Percentiles rank a stretch among this genome's conserved stretches.
These are phyloP conservation scores for Solanum aculeatissimum DNA, from an alignment of 305 asterid genomes.

Conservation along the genomic window DNA sequence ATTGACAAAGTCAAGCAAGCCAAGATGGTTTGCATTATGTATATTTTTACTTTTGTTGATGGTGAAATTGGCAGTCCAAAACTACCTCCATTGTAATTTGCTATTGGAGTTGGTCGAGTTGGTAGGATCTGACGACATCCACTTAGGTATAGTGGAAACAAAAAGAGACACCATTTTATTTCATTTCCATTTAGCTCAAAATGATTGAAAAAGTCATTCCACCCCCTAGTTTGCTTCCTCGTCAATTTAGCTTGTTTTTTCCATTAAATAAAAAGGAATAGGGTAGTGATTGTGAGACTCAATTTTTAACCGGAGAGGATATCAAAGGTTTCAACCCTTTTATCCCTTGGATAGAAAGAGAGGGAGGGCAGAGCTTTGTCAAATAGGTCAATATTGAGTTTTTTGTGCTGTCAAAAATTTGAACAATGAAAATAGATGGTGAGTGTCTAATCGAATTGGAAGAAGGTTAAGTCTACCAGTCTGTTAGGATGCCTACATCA, in stretches of 20 bases:
- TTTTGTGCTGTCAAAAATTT: too few species aligned
- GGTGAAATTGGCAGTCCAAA: background rate
- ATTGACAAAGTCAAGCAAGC: background rate
- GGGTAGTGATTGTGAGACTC: too few species aligned
- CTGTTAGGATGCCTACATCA: too few species aligned
- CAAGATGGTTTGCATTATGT: background rate
- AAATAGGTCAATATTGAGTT: too few species aligned
- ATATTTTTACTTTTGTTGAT: background rate
- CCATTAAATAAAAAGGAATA: background rate
- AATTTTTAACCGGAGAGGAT: too few species aligned
- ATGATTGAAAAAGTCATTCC: background rate
- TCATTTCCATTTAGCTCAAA: background rate
- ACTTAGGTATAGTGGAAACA: background rate
- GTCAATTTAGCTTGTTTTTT: background rate
- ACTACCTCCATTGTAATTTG: background rate
- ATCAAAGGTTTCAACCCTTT: too few species aligned
- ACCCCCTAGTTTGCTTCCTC: too few species aligned
- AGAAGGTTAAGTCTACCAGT: too few species aligned
- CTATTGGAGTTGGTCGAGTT: background rate
- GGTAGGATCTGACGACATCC: background rate
- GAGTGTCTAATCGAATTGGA: too few species aligned
- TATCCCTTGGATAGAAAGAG: too few species aligned
- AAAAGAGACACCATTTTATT: background rate
- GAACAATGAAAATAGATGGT: too few species aligned
- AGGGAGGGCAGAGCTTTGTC: too few species aligned